Base-by-base conservation (phyloP, 2,329 filamentous ascomycete species). In the Penicillium sp. region DNA sequence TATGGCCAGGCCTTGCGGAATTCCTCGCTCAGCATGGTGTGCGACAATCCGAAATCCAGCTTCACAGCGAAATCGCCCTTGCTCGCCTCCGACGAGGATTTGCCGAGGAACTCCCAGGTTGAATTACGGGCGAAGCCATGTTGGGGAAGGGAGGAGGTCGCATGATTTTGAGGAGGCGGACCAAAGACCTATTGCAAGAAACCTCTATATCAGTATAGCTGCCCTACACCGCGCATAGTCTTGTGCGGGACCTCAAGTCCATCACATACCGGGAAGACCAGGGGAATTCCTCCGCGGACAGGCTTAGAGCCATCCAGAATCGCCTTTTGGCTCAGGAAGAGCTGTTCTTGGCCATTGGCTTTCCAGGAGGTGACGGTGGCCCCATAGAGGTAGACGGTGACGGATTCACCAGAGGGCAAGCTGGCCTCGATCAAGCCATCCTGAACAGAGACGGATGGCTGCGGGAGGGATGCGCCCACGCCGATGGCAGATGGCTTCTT, bases 361-460 rank as follows among this genome's bases (percentile, higher is more conserved):
- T 93, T 95, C 93, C 93, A 98, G 70, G 86, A 93, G 50, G 87
- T 83, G 41, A 98, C 86, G 1, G 90, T 97, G 9, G 93, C 93
- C 49, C 93, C 93, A 63, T 87, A 87, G n/a, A 97, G 82, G 51
- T 95, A 77, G 34, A 98, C 78, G 56, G 89, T 84, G 57, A 95
- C 81, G 47, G 82, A 88, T 73, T 97, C 90, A 57, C 91, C 90
- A 0, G 88, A 86, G 35, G 90, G 88, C 38, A 97, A 81, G 28
- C 78, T 79, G 32, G 91, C 91, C n/a, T 81, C 80, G 44, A 97
- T 84, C 51, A 81, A 83, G 65, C 82, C 81, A 60, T 87, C 79
- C 27, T 83, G 80, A 63, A 90, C 83, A 66, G 81, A 81, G 63
- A 96, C 86, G 55, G 84, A 82, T 32, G 91, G 87, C 41, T 90